Conservation (phyloP, 176 grass and related monocot species). For the Lolium multiflorum region DNA sequence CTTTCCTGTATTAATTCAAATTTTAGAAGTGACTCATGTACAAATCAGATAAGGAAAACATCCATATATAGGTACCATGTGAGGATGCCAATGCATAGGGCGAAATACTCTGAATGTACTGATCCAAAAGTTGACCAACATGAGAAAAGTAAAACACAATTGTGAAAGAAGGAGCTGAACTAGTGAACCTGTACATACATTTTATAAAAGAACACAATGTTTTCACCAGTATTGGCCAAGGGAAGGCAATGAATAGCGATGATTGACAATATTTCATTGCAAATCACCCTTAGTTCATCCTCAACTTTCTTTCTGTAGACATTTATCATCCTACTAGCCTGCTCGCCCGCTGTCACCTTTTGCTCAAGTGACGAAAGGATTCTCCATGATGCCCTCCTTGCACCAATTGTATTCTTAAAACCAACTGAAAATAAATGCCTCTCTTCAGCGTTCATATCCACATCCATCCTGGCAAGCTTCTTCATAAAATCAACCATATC, state of each 20-base stretch:
- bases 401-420: constrained; percentile 82
- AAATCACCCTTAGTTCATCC: constrained; percentile 70
- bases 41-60: neutral
- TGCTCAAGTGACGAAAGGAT: constrained; percentile 65
- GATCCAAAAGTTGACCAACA: neutral
- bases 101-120: constrained; percentile 12
- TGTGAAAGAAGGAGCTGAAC: neutral
- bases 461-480: constrained; percentile 84
- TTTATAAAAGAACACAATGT: constrained; percentile 87
- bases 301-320: constrained; percentile 75
- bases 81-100: neutral
- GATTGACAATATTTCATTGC: constrained; percentile 84
- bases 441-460: constrained; percentile 85
- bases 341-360: constrained; percentile 45
- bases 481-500: constrained; percentile 90
- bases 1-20: constrained; percentile 64
- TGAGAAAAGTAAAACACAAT: neutral
- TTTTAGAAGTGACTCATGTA: neutral
- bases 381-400: constrained; percentile 81
- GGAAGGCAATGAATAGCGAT: constrained; percentile 95
- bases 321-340: constrained; percentile 51
- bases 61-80: neutral
- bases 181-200: constrained; percentile 63
- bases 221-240: constrained; percentile 66
- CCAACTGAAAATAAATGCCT: constrained; percentile 76